Base-by-base conservation (phyloP, 176 grass and related monocot genomes). In the Avena atlantica region DNA sequence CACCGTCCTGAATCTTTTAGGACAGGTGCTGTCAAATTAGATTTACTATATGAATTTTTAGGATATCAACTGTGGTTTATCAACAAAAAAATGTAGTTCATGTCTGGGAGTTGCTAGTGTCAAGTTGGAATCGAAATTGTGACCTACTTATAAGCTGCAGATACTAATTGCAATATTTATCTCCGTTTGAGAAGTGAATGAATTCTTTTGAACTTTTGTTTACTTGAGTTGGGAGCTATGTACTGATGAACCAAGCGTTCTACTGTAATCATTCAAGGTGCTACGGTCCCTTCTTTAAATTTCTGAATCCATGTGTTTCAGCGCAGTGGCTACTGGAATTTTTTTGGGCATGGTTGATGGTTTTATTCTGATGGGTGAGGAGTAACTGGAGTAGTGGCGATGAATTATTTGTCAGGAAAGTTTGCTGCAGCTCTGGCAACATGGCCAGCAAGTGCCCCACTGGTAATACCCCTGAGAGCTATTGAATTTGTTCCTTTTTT, bases 371-470 rank as follows among this genome's bases (percentile, higher is more conserved):
- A 21, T 8, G 7, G 57, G 19, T 6, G 57, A 59, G 7, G 57
- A 59, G 57, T 21, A 59, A 0, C 9, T n/a, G 19, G 57, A n/a
- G 20, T n/a, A 2, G 57, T 59, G 57, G 9, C 58, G 20, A 61
- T 12, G 58, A 0, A 36, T 36, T 10, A 9, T 29, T 90, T 78
- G 34, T 36, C 34, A 36, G 34, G 34, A 36, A 36, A 36, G 34
- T 78, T 80, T 73, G 34, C 34, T 37, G 84, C 89, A 58, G 84
- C 86, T 16, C 23, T 85, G 48, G 80, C 82, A 79, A 90, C 9
- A 86, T 77, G 86, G 90, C 74, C 57, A 9, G 14, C 67, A 72
- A 44, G 23, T 80, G 79, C 55, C 74, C 77, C 80, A n/a, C 66
- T 82, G 79, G 90, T 90, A 89, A 81, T 84, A 55, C 4, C 74